A percentile compares a stretch with the other conserved stretches of the same genome.
Conservation (phyloP, 306 rosid genomes). For the Quillaja saponaria region DNA sequence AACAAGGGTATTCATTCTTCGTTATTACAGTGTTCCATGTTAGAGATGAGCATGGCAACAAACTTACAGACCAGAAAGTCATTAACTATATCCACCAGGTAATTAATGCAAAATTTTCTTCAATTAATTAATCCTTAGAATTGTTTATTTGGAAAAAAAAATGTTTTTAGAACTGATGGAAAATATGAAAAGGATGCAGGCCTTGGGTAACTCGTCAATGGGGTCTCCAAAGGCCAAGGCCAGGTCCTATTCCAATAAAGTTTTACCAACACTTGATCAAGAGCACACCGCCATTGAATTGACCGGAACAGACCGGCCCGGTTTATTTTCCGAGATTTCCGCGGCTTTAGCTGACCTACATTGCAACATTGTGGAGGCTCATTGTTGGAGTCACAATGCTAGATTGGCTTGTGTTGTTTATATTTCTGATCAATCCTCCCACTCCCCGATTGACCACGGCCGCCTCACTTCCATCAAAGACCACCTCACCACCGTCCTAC, state of each 20-base stretch:
- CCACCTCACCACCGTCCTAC: slow-evolving; percentile 54
- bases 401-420: slow-evolving; percentile 62
- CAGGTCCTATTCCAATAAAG: slow-evolving; percentile 29
- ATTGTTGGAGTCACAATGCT: slow-evolving; percentile 74
- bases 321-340: slow-evolving; percentile 62
- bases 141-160: too few species aligned
- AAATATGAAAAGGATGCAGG: slow-evolving; percentile 27
- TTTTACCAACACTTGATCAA: slow-evolving; percentile 19
- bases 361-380: slow-evolving; percentile 66
- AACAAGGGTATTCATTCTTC: too few species aligned
- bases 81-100: slow-evolving; percentile 58
- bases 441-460: slow-evolving; percentile 49
- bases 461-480: slow-evolving; percentile 55
- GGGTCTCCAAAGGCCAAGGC: slow-evolving; percentile 36
- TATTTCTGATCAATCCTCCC: slow-evolving; percentile 61
- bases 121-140: neutral
- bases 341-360: slow-evolving; percentile 62
- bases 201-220: slow-evolving; percentile 43
- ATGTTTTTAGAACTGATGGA: too few species aligned
- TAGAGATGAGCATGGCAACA: slow-evolving; percentile 58
- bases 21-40: slow-evolving; percentile 61
- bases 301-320: slow-evolving; percentile 59
- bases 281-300: slow-evolving; percentile 61
- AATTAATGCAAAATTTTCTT: slow-evolving; percentile 5
- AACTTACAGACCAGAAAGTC: slow-evolving; percentile 51